Percentiles rank a stretch among this genome's conserved stretches.
These are phyloP conservation scores for Gracilariopsis chorda DNA, from an alignment of 23 red algal genomes.

Conservation along the genomic window DNA sequence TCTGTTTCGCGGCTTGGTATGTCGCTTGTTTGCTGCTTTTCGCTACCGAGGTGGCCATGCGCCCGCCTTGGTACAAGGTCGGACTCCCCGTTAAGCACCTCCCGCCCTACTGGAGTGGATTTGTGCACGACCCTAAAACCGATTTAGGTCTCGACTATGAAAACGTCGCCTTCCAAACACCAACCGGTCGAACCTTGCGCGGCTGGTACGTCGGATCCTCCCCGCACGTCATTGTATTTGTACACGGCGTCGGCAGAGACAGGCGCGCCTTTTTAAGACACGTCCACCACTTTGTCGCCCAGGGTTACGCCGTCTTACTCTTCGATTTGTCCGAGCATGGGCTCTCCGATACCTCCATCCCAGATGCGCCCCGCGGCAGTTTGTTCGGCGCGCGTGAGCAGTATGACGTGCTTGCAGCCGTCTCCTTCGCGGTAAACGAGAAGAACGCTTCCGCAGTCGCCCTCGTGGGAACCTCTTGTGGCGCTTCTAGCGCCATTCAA, in stretches of 20 bases:
- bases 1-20: conserved; percentile 73
- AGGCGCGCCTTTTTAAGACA: conserved; percentile 56
- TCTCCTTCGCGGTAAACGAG: conserved; percentile 13
- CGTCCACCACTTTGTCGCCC: not conserved
- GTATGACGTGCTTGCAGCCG: conserved; percentile 83
- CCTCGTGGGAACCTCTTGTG: conserved; percentile 92
- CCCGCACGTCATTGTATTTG: conserved; percentile 19
- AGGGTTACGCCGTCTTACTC: not conserved
- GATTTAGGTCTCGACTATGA: conserved; percentile 64
- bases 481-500: conserved; percentile 75
- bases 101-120: conserved; percentile 81
- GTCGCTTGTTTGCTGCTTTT: conserved; percentile 58
- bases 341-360: not conserved
- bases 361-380: conserved; percentile 39
- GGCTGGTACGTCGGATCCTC: conserved; percentile 73
- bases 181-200: not conserved
- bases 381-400: conserved; percentile 87
- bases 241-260: conserved; percentile 62
- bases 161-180: conserved; percentile 23
- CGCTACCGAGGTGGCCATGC: conserved; percentile 87
- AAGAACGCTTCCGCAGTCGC: conserved; percentile 35
- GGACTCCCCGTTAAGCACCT: conserved; percentile 53
- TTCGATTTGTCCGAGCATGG: conserved; percentile 65
- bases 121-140: conserved; percentile 72
- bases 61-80: conserved; percentile 85